Percentiles rank a stretch among this genome's conserved stretches.
These are phyloP conservation scores for Kluyveromyces siamensis DNA, from an alignment of 805 yeast species.

Conservation along the genomic window DNA sequence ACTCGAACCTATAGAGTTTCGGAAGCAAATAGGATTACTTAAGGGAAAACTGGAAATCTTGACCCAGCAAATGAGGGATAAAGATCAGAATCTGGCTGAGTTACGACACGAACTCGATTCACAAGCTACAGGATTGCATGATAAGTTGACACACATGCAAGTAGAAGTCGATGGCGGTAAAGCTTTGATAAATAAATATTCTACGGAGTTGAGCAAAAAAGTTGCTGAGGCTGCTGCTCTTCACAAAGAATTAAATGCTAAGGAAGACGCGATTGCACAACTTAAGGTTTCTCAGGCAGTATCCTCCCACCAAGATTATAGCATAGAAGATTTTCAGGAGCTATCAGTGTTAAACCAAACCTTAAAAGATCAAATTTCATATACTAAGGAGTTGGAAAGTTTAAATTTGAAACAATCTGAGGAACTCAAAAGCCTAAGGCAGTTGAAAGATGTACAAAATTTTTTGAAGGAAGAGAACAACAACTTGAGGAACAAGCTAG, in stretches of 20 bases:
- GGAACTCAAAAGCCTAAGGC: constrained; percentile 40
- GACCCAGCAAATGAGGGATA: constrained; percentile 17
- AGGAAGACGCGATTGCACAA: constrained; percentile 22
- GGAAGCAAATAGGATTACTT: constrained; percentile 25
- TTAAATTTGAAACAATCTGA: constrained; percentile 45
- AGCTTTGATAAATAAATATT: constrained; percentile 15
- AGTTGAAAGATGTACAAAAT: constrained; percentile 13
- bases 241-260: constrained; percentile 12
- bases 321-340: constrained; percentile 29
- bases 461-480: constrained; percentile 23
- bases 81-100: constrained; percentile 26
- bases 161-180: constrained; percentile 14
- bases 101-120: constrained; percentile 30
- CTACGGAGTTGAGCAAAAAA: constrained; percentile 18
- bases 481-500: constrained; percentile 33
- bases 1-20: constrained; percentile 22
- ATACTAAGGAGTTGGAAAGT: constrained; percentile 40
- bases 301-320: constrained; percentile 26
- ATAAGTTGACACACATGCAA: constrained; percentile 10
- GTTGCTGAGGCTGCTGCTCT: constrained; percentile 15
- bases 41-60: constrained; percentile 24
- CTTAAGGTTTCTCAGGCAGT: constrained; percentile 27
- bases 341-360: constrained; percentile 27
- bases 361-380: constrained; percentile 35
- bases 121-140: constrained; percentile 8